Evolutionary conservation across 2,329 filamentous ascomycete species (phyloP), one percentile per base, ranked within the genome.

Genomic region (Epichloe typhina): DNA sequence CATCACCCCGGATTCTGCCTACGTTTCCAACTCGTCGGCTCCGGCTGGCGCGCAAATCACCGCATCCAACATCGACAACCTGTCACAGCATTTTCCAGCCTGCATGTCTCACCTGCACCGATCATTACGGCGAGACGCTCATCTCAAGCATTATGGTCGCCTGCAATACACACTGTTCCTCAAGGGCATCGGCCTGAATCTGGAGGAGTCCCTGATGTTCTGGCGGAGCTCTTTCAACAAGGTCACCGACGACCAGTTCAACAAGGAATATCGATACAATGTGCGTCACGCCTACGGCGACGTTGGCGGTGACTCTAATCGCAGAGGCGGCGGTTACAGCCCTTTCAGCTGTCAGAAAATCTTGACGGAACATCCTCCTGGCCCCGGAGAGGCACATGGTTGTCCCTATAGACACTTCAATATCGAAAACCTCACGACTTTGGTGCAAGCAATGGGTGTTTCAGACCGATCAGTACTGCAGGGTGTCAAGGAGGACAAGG

Each of bases 211-310:
- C 59, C 77, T 98, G 23, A 59, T 88, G 12, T 98, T 98, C 72
- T 98, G 93, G 93, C 83, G 93, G 11, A 78, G 81, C 55, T 75
- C 78, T 31, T 97, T 98, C 77, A 82, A 82, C 64, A 85, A 88
- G 57, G 81, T 94, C 56, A 90, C 87, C 0, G 93, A 97, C 61
- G 91, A 97, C 61, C 84, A 84, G 37, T 98, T 97, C 76, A 94
- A 94, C 69, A 97, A 96, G 64, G 89, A 96, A 64, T 97, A 98
- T 70, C 80, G 86, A 43, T 98, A 98, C 76, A 97, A 98, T 65
- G 80, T 97, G 52, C 86, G 90, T n/a, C 91, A 98, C 74, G 69
- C 76, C 0, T 98, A 97, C 65, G 93, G 93, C 57, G 91, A 97
- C 61, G 93, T 97, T 0, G 93, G 93, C 50, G 91, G 91, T 52